Evolutionary conservation across 192 early-diverging fungal genomes (phyloP).

Genomic region (Lunasporangiospora selenospora): DNA sequence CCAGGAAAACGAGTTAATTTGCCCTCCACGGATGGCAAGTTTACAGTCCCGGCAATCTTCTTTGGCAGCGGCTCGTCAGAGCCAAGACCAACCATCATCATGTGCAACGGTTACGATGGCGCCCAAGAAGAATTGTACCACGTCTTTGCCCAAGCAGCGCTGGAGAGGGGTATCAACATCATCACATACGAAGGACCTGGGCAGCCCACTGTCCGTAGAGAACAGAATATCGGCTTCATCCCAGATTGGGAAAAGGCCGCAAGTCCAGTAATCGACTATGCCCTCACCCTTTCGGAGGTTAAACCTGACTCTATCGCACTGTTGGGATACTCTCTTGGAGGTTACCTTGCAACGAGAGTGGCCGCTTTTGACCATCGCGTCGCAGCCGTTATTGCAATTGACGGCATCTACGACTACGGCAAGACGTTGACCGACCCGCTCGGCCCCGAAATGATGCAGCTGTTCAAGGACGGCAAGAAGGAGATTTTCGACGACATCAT

Average conservation of each 20-base stretch:
- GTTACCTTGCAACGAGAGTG: slow-evolving; percentile 27
- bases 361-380: slow-evolving; percentile 26
- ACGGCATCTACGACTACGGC: slow-evolving; percentile 29
- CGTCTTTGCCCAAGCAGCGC: slow-evolving; percentile 23
- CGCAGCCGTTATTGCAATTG: slow-evolving; percentile 25
- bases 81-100: slow-evolving; percentile 32
- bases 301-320: slow-evolving; percentile 19
- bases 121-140: slow-evolving; percentile 24
- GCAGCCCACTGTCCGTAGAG: slow-evolving; percentile 25
- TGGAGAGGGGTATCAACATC: slow-evolving; percentile 25
- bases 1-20: slow-evolving; percentile 25
- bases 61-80: slow-evolving; percentile 24
- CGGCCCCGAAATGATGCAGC: slow-evolving; percentile 15
- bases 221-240: slow-evolving; percentile 29
- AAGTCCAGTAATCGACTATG: slow-evolving; percentile 25
- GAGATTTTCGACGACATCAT: slow-evolving; percentile 18
- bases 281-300: slow-evolving; percentile 18
- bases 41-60: slow-evolving; percentile 27
- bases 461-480: slow-evolving; percentile 26
- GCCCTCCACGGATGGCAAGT: slow-evolving; percentile 17
- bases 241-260: slow-evolving; percentile 27
- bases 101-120: slow-evolving; percentile 26
- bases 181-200: slow-evolving; percentile 32
- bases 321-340: slow-evolving; percentile 31
- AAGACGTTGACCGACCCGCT: slow-evolving; percentile 26